A percentile compares a stretch with the other conserved stretches of the same genome.
Evolutionary conservation across 495 filamentous ascomycete species (phyloP).

Genomic region (Cudoniella acicularis): DNA sequence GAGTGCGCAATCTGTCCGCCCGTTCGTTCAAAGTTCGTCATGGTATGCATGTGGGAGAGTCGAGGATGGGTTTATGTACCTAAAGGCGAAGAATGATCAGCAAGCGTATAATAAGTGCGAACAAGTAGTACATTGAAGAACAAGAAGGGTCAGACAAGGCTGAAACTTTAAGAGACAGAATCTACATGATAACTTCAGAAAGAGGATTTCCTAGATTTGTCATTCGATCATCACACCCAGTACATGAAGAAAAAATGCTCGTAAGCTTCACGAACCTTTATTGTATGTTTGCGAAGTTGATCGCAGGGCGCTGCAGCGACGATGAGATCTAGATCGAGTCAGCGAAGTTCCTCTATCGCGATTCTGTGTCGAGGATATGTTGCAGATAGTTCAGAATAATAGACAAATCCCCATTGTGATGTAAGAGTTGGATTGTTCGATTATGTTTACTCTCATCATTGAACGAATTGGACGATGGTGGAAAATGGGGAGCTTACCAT

Average conservation of each 20-base stretch:
- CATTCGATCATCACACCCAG: constrained; percentile 75
- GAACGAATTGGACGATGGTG: constrained; percentile 13
- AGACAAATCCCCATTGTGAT: constrained; percentile 58
- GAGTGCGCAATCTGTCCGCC: constrained; percentile 92
- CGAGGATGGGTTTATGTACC: constrained; percentile 46
- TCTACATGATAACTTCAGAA: constrained; percentile 88
- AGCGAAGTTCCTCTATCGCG: background rate
- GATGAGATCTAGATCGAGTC: background rate
- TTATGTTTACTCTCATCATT: constrained; percentile 52
- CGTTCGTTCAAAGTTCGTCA: constrained; percentile 98
- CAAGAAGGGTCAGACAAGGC: constrained; percentile 84
- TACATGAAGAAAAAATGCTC: constrained; percentile 18
- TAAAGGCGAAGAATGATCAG: constrained; percentile 34
- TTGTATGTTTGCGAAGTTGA: background rate
- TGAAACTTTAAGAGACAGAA: constrained; percentile 82
- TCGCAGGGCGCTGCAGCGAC: background rate
- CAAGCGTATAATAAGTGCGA: constrained; percentile 20
- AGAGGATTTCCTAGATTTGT: constrained; percentile 98
- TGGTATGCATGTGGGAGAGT: constrained; percentile 36
- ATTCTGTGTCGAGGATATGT: background rate
- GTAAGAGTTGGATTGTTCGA: constrained; percentile 84
- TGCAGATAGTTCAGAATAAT: constrained; percentile 4
- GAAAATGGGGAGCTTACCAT: constrained; percentile 2
- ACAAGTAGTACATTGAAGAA: constrained; percentile 1
- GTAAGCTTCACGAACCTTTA: constrained; percentile 57